Evolutionary conservation across 441 rosid genomes (phyloP).

Genomic region (Pelargonium myrrhifolium): DNA sequence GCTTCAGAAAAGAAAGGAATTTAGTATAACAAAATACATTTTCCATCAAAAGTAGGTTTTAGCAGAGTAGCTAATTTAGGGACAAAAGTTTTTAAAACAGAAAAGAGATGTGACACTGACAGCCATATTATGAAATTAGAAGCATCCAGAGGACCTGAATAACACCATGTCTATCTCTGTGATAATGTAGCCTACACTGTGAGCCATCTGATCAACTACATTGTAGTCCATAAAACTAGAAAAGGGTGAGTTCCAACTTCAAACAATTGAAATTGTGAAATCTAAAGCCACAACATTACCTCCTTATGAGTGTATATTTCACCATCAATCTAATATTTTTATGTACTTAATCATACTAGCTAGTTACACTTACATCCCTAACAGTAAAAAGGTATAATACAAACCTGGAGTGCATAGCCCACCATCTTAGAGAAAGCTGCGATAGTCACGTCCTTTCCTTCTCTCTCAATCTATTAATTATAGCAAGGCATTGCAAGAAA

Average conservation of each 20-base stretch:
- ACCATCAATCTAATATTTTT: too few relatives aligned
- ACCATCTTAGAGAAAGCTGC: slow-evolving; percentile 88
- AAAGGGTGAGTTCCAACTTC: background rate
- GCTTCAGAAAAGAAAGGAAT: slow-evolving; percentile 1
- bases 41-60: background rate
- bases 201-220: background rate
- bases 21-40: background rate
- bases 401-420: slow-evolving; percentile 74
- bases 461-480: slow-evolving; percentile 66
- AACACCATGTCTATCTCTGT: background rate
- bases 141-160: background rate
- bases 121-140: background rate
- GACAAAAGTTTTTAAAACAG: background rate
- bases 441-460: slow-evolving; percentile 93
- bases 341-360: background rate
- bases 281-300: background rate
- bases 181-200: background rate
- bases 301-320: background rate
- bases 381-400: background rate
- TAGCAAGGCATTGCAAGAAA: background rate
- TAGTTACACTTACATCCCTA: background rate
- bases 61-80: background rate
- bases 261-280: background rate
- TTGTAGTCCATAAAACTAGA: background rate
- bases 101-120: background rate